Evolutionary conservation across 1,139 yeast genomes (phyloP), one percentile per base, ranked within the genome.

Genomic region (Suhomyces coccinellae): DNA sequence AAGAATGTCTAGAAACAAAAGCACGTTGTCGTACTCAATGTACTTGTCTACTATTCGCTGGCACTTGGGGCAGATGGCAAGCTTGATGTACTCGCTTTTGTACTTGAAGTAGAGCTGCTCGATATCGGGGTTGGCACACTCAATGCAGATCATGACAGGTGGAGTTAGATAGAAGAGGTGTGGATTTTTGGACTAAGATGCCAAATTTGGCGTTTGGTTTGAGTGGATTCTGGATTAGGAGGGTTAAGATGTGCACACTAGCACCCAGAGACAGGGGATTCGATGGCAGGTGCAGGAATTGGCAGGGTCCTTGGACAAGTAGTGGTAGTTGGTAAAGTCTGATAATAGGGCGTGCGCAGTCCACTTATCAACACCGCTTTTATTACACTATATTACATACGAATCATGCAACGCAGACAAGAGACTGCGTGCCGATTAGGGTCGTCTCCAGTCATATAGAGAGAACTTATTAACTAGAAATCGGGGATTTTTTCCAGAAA

Each of bases 21-120:
- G 70, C 16, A 91, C 95, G 44, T 82, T 79, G 62, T 93, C 99
- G 54, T 83, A 86, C 61, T 93, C 99, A 33, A 93, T 85, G 65
- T 95, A 93, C 61, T 87, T 86, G 65, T 93, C 99, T 1, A 93
- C 96, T 14, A 87, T 82, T 44, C 75, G 71, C 36, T 79, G 76
- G 62, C 99, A 93, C 24, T 68, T 63, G 1, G 81, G 72, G 57
- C 99, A 93, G 36, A 85, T 83, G 0, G 96, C 85, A 40, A 90
- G 75, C 52, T 87, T 82, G 41, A 91, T 87, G 56, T 90, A 91
- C 40, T 85, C 83, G 45, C 85, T 84, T 36, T 93, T 80, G 65
- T 87, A 90, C 51, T 75, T 76, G 20, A 86, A 83, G 66, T 80
- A 91, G 34, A 91, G 75, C 2, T 85, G 73, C 13, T 73, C 70